phyloP scores from a whole-genome alignment of 208 protist species.

The Sergeia podlipaevii region DNA sequence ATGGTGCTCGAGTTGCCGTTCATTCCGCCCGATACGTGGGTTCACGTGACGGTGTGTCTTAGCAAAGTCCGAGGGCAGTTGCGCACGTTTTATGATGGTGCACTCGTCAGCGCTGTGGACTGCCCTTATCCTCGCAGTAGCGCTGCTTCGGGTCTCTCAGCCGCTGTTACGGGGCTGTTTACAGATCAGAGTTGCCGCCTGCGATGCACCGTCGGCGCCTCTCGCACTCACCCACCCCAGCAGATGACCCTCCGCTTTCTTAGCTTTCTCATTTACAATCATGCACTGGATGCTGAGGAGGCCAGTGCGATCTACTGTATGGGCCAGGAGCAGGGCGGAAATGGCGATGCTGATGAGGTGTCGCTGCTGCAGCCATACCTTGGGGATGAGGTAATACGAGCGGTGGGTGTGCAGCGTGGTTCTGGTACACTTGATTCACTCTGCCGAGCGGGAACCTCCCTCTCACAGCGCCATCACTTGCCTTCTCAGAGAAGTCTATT shows the following conservation, averaged over 20 bases:
- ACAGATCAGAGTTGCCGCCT: conserved; percentile 6
- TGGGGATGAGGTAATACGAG: conserved; percentile 24
- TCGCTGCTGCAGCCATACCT: conserved; percentile 24
- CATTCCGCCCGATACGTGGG: conserved; percentile 40
- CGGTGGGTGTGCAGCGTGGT: conserved; percentile 20
- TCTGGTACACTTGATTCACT: too few species aligned
- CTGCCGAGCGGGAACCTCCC: too few species aligned
- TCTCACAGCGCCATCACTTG: too few species aligned
- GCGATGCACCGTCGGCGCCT: conserved; percentile 31
- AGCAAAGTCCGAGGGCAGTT: conserved; percentile 34
- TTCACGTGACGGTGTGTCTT: conserved; percentile 36
- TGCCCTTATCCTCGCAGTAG: conserved; percentile 28
- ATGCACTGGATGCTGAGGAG: conserved; percentile 18
- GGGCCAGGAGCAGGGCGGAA: conserved; percentile 12
- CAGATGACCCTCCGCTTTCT: conserved; percentile 25
- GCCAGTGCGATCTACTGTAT: conserved; percentile 37
- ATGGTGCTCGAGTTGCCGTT: conserved; percentile 35
- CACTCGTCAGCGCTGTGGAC: conserved; percentile 15
- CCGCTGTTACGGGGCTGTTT: conserved; percentile 4
- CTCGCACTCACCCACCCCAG: conserved; percentile 12
- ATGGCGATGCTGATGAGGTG: conserved; percentile 12
- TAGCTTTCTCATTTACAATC: conserved; percentile 47
- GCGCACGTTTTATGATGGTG: conserved; percentile 37
- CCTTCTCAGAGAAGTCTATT: too few species aligned
- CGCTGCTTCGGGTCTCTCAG: conserved; percentile 15